Evolutionary conservation across 176 grass and related monocot species (phyloP).

Genomic region (Sorghum bicolor): DNA sequence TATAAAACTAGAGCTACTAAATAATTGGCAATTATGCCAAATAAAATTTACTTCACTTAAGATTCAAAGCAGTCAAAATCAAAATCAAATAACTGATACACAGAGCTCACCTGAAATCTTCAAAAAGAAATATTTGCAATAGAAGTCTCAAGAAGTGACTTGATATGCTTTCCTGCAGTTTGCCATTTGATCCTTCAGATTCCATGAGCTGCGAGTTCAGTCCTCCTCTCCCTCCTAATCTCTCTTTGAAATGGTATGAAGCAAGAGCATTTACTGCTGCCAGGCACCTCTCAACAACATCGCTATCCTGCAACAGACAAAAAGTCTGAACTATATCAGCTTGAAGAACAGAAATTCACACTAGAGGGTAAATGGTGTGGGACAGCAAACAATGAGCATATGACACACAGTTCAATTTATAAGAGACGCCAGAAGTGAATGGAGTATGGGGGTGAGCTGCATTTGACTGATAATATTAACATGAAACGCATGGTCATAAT

Average conservation of each 20-base stretch:
- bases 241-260: conserved; percentile 94
- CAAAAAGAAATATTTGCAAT: conserved; percentile 71
- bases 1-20: conserved; percentile 3
- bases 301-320: conserved; percentile 62
- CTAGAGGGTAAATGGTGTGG: not conserved
- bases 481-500: not conserved
- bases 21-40: conserved; percentile 7
- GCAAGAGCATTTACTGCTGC: conserved; percentile 80
- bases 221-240: conserved; percentile 63
- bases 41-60: not conserved
- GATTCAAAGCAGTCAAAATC: not conserved
- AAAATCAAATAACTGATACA: not conserved
- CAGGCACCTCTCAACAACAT: conserved; percentile 92
- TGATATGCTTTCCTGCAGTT: conserved; percentile 67
- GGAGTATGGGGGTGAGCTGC: not conserved
- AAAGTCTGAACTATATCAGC: conserved; percentile 28
- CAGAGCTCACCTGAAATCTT: conserved; percentile 82
- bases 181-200: conserved; percentile 60
- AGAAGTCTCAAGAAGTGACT: conserved; percentile 86
- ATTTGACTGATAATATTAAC: not conserved
- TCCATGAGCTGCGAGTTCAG: conserved; percentile 53
- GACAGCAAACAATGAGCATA: not conserved
- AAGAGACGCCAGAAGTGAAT: not conserved
- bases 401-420: not conserved
- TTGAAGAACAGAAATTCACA: conserved; percentile 14